These are phyloP conservation scores for Quercus variabilis DNA, from an alignment of 306 rosid species.

Conservation along the genomic window DNA sequence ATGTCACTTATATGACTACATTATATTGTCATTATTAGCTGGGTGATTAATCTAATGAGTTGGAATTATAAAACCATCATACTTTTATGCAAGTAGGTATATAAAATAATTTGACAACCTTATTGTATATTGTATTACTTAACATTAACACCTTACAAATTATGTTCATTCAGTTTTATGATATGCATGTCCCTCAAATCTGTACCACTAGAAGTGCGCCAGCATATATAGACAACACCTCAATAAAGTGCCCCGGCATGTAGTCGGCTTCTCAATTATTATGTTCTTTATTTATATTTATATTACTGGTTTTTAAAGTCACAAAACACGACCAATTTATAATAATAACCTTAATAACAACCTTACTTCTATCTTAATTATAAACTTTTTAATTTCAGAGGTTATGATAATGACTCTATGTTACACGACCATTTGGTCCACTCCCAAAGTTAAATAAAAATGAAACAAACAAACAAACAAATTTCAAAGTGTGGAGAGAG, in stretches of 20 bases:
- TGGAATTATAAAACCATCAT: no score
- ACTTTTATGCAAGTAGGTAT: no score
- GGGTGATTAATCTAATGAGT: no score
- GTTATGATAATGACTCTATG: slow-evolving; percentile 34
- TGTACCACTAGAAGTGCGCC: neutral
- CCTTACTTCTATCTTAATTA: neutral
- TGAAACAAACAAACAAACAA: slow-evolving; percentile 20
- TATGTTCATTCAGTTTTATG: no score
- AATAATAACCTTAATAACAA: neutral
- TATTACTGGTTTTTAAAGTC: neutral
- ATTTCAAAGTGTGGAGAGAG: no score
- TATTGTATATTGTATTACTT: no score
- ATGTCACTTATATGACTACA: no score
- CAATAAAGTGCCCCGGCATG: neutral
- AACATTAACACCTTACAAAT: no score
- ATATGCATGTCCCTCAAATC: neutral
- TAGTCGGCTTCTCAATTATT: neutral
- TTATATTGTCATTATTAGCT: no score
- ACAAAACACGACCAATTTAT: neutral
- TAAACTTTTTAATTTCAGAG: slow-evolving; percentile 15
- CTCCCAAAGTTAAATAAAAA: slow-evolving; percentile 9
- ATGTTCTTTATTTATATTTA: neutral
- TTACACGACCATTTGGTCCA: slow-evolving; percentile 26
- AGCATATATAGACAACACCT: neutral
- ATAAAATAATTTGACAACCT: no score